These are phyloP conservation scores for Cutaneotrichosporon dermatis DNA, from an alignment of 1,284 basidiomycete genomes.

Conservation along the genomic window DNA sequence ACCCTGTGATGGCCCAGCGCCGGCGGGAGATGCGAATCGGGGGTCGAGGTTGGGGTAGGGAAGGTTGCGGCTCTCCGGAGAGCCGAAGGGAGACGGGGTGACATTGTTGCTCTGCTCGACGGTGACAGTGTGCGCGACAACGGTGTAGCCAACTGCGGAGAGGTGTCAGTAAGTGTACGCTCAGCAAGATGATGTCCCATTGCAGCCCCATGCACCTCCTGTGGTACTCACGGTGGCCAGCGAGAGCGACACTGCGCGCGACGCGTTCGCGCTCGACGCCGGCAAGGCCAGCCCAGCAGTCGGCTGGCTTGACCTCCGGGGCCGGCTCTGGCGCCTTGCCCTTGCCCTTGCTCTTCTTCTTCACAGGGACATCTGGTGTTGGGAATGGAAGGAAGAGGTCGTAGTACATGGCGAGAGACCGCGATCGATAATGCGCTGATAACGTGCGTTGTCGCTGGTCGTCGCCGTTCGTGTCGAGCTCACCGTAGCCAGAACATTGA, in stretches of 20 bases:
- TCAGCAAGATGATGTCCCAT: too few relatives aligned
- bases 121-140: conserved; percentile 39
- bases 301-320: background rate
- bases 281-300: conserved; percentile 42
- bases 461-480: too few relatives aligned
- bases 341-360: conserved; percentile 35
- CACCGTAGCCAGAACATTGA: too few relatives aligned
- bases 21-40: conserved; percentile 8
- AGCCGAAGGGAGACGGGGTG: conserved; percentile 34
- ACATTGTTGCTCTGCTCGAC: conserved; percentile 30
- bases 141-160: conserved; percentile 42
- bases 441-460: too few relatives aligned
- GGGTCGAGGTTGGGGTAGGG: conserved; percentile 45
- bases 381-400: conserved; percentile 47
- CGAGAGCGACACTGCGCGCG: conserved; percentile 29
- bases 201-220: too few relatives aligned
- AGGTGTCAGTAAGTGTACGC: background rate
- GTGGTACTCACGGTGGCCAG: conserved; percentile 40
- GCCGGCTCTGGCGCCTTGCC: conserved; percentile 17
- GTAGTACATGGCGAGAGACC: conserved; percentile 36
- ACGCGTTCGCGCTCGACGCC: conserved; percentile 34
- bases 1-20: conserved; percentile 3
- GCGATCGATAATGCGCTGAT: too few relatives aligned
- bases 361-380: conserved; percentile 12
- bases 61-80: conserved; percentile 12